These are phyloP conservation scores for Colletotrichum siamense DNA, from an alignment of 2,329 filamentous ascomycete genomes.

Conservation along the genomic window DNA sequence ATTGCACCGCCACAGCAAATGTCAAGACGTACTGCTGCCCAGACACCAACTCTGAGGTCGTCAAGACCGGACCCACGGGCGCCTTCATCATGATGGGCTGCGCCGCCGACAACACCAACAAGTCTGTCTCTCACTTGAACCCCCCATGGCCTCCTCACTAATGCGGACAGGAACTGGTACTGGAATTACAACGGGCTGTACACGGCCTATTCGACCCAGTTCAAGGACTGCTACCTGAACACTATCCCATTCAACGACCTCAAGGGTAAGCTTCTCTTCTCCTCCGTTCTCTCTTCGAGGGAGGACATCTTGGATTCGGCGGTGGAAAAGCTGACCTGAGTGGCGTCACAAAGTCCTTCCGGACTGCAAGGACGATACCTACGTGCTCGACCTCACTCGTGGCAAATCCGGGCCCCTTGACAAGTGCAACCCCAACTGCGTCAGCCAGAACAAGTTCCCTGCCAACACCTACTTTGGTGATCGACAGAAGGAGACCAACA, in stretches of 20 bases:
- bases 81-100: slow-evolving; percentile 21
- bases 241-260: slow-evolving; percentile 19
- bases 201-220: slow-evolving; percentile 18
- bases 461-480: slow-evolving; percentile 20
- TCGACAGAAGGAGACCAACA: slow-evolving; percentile 15
- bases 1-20: slow-evolving; percentile 16
- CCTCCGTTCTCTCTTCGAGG: neutral
- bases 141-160: neutral
- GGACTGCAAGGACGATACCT: slow-evolving; percentile 20
- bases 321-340: neutral
- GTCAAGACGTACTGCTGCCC: slow-evolving; percentile 24
- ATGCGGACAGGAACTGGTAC: slow-evolving; percentile 10
- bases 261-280: neutral
- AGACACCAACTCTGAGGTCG: slow-evolving; percentile 18
- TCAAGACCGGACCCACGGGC: slow-evolving; percentile 16
- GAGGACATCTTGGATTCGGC: neutral
- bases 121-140: neutral
- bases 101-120: slow-evolving; percentile 19
- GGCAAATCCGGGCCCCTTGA: slow-evolving; percentile 20
- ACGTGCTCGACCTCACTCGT: slow-evolving; percentile 19
- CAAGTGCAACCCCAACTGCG: slow-evolving; percentile 23
- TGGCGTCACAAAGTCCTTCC: neutral
- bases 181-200: slow-evolving; percentile 25
- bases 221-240: slow-evolving; percentile 21
- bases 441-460: slow-evolving; percentile 22